These are phyloP conservation scores for Brettanomyces anomalus DNA, from an alignment of 805 yeast genomes.

Conservation along the genomic window DNA sequence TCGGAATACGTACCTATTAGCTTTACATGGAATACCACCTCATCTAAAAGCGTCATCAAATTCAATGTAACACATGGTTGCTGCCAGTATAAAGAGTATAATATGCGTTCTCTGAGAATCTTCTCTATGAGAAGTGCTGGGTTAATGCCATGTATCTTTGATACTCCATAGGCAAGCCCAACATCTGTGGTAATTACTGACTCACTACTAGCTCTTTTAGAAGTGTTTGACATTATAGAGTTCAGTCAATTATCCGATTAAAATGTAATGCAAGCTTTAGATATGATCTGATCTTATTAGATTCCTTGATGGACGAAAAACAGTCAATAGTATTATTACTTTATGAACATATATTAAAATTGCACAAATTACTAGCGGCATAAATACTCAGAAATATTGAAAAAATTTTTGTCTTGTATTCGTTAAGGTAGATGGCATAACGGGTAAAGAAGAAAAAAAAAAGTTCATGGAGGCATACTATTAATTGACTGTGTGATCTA, in stretches of 20 bases:
- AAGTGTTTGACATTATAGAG: no score
- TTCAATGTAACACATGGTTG: constrained; percentile 42
- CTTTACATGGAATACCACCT: constrained; percentile 27
- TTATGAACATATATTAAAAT: no score
- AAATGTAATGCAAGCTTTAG: no score
- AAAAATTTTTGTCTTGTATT: background rate
- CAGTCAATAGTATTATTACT: no score
- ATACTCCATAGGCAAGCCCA: constrained; percentile 23
- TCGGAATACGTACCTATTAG: constrained; percentile 39
- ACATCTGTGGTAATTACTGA: constrained; percentile 23
- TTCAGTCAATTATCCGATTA: no score
- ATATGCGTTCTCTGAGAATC: constrained; percentile 46
- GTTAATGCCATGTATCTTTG: constrained; percentile 33
- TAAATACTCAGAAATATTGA: no score
- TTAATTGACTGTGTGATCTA: background rate
- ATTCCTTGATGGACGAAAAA: no score
- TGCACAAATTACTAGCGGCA: no score
- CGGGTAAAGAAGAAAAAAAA: background rate
- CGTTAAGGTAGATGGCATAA: background rate
- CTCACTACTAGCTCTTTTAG: no score
- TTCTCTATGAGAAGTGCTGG: constrained; percentile 47
- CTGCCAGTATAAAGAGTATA: constrained; percentile 52
- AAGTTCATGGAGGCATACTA: background rate
- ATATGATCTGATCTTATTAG: no score
- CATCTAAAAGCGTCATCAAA: constrained; percentile 35